Evolutionary conservation across 805 yeast genomes (phyloP).

Genomic region (Spathaspora passalidarum): DNA sequence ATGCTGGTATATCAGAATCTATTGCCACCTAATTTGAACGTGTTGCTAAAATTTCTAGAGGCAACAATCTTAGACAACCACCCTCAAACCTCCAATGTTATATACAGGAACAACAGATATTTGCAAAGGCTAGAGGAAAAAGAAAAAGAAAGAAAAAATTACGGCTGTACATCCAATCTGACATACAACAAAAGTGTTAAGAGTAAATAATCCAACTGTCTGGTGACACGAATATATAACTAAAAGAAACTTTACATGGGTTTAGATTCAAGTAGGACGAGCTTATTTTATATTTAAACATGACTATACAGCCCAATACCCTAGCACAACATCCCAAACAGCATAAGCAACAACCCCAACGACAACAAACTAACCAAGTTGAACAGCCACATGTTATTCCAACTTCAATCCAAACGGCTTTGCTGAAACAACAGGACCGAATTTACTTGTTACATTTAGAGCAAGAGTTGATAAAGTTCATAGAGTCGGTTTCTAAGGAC

Average conservation of each 20-base stretch:
- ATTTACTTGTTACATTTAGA: slow-evolving; percentile 19
- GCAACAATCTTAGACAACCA: no score
- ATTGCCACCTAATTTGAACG: background rate
- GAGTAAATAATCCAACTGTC: background rate
- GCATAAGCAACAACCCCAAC: background rate
- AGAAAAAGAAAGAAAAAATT: background rate
- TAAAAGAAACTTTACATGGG: no score
- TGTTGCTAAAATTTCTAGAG: background rate
- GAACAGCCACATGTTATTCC: slow-evolving; percentile 11
- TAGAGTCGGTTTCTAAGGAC: slow-evolving; percentile 8
- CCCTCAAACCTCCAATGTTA: background rate
- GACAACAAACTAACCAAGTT: background rate
- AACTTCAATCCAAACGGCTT: slow-evolving; percentile 15
- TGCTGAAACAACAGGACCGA: slow-evolving; percentile 20
- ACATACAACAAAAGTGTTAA: background rate
- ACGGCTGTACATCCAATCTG: background rate
- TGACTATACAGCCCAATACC: no score
- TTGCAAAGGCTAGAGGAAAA: background rate
- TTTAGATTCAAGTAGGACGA: no score
- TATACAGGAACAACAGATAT: background rate
- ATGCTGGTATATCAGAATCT: background rate
- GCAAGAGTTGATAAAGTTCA: slow-evolving; percentile 17
- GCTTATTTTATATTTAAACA: background rate
- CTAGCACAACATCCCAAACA: no score
- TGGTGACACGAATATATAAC: no score